Percentiles rank a stretch among this genome's conserved stretches.
Evolutionary conservation across 2,329 filamentous ascomycete genomes (phyloP).

Genomic region (Penicillium frequentans): DNA sequence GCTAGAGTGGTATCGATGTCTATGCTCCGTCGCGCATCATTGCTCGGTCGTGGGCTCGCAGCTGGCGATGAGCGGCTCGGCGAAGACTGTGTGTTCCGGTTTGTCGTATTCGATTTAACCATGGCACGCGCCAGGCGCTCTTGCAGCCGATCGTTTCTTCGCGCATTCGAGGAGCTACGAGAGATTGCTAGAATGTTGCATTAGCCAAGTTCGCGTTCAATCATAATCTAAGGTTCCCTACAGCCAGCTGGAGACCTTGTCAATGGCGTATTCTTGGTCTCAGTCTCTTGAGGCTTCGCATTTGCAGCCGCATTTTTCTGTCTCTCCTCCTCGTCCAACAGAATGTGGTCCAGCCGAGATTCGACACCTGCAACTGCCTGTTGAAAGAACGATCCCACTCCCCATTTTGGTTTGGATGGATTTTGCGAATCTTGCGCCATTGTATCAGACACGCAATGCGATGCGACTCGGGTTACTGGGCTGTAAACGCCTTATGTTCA

Average conservation of each 20-base stretch:
- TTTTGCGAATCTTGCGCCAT: constrained; percentile 40
- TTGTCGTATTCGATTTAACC: constrained; percentile 65
- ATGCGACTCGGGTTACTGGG: constrained; percentile 17
- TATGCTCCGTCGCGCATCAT: constrained; percentile 41
- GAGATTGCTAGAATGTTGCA: constrained; percentile 48
- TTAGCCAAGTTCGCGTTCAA: constrained; percentile 22
- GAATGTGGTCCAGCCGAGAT: constrained; percentile 85
- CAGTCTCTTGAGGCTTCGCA: constrained; percentile 37
- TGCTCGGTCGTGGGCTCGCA: constrained; percentile 51
- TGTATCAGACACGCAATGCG: constrained; percentile 3
- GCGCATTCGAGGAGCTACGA: constrained; percentile 64
- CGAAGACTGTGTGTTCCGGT: constrained; percentile 48
- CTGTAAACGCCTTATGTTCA: constrained; percentile 18
- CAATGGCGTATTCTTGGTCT: constrained; percentile 25
- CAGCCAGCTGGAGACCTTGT: constrained; percentile 25
- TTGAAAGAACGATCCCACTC: constrained; percentile 68
- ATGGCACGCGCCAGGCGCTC: constrained; percentile 87
- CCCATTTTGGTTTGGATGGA: constrained; percentile 64
- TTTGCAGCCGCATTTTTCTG: constrained; percentile 22
- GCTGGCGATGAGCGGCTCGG: constrained; percentile 55
- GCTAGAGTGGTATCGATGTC: constrained; percentile 33
- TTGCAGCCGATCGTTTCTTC: constrained; percentile 79
- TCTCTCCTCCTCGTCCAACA: constrained; percentile 73
- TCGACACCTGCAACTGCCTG: constrained; percentile 93
- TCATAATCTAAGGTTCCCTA: constrained; percentile 21